phyloP scores from a whole-genome alignment of 495 filamentous ascomycete species.

The Elaphomyces granulatus region DNA sequence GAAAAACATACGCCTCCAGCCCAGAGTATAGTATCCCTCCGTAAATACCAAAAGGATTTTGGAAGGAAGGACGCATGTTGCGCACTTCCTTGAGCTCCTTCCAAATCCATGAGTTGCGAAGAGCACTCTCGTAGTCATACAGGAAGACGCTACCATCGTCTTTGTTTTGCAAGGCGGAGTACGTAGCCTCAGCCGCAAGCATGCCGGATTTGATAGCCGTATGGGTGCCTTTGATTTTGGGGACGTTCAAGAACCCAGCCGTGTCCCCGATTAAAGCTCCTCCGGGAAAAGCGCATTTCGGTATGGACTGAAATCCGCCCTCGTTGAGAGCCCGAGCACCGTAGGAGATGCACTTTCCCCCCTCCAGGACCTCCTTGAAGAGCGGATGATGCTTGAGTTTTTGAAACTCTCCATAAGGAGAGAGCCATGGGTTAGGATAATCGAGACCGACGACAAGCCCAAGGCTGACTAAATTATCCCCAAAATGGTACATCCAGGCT shows the following conservation, averaged over 20 bases:
- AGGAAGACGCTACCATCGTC: slow-evolving; percentile 66
- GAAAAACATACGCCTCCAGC: slow-evolving; percentile 75
- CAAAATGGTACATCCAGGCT: slow-evolving; percentile 98
- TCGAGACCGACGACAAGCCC: slow-evolving; percentile 91
- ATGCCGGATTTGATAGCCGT: slow-evolving; percentile 96
- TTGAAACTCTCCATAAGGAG: slow-evolving; percentile 92
- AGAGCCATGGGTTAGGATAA: slow-evolving; percentile 93
- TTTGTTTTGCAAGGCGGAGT: slow-evolving; percentile 48
- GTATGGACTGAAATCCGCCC: slow-evolving; percentile 94
- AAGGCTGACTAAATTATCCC: slow-evolving; percentile 88
- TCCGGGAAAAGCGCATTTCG: slow-evolving; percentile 89
- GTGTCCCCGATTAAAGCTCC: slow-evolving; percentile 94
- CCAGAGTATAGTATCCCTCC: slow-evolving; percentile 91
- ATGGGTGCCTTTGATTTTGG: slow-evolving; percentile 97
- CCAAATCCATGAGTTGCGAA: slow-evolving; percentile 85
- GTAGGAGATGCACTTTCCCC: slow-evolving; percentile 96
- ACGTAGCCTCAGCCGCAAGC: slow-evolving; percentile 86
- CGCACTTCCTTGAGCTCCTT: slow-evolving; percentile 87
- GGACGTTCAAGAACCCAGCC: slow-evolving; percentile 93
- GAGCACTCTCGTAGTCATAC: slow-evolving; percentile 81
- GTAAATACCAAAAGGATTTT: slow-evolving; percentile 65
- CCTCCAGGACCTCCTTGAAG: slow-evolving; percentile 67
- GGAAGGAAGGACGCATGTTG: slow-evolving; percentile 94
- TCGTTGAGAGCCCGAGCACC: slow-evolving; percentile 87
- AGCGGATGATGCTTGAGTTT: slow-evolving; percentile 96